These are phyloP conservation scores for Heracleum sosnowskyi DNA, from an alignment of 129 eudicot genomes.

Conservation along the genomic window DNA sequence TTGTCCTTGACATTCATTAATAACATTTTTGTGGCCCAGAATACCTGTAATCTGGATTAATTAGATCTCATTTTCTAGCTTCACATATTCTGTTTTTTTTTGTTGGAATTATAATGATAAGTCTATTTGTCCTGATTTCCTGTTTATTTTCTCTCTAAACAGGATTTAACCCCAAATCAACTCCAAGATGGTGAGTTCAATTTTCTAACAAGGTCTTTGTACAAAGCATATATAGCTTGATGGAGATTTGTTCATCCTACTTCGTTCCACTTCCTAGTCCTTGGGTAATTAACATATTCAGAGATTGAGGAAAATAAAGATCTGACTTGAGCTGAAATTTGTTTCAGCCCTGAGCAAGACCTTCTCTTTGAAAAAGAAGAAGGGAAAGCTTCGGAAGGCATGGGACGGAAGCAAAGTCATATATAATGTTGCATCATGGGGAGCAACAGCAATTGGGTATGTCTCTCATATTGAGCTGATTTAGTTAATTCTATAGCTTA, in stretches of 20 bases:
- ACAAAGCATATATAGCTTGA: background rate
- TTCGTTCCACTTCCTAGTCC: background rate
- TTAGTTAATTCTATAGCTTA: background rate
- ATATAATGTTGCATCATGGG: constrained; percentile 97
- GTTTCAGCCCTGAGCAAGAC: constrained; percentile 84
- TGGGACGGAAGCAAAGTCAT: constrained; percentile 98
- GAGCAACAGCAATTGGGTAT: constrained; percentile 98
- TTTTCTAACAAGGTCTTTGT: background rate
- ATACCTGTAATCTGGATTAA: background rate
- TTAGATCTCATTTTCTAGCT: background rate
- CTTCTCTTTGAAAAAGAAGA: constrained; percentile 66
- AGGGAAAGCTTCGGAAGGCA: constrained; percentile 93
- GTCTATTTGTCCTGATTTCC: background rate
- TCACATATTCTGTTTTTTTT: background rate
- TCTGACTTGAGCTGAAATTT: constrained; percentile 16
- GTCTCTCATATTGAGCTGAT: constrained; percentile 3
- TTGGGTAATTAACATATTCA: background rate
- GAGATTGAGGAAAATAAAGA: background rate
- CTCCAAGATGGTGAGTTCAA: constrained; percentile 80
- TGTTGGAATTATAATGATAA: background rate
- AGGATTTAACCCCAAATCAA: constrained; percentile 92
- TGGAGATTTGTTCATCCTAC: background rate
- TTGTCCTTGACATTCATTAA: background rate
- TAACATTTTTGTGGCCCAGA: background rate
- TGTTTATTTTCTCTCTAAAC: constrained; percentile 16